phyloP scores from a whole-genome alignment of 345 rosid genomes.

The Murraya koenigii region DNA sequence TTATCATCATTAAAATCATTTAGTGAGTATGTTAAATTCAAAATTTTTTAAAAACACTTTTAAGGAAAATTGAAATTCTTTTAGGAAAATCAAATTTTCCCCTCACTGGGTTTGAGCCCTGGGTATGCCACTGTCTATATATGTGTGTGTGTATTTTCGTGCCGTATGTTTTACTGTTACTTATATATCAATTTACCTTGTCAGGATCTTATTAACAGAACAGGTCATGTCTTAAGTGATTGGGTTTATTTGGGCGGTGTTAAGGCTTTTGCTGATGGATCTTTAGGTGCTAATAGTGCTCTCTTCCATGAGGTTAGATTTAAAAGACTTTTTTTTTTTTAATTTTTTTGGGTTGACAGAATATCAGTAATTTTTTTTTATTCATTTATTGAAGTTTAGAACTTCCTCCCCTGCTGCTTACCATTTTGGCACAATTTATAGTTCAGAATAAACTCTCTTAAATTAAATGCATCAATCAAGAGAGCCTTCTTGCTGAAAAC shows the following conservation, averaged over 20 bases:
- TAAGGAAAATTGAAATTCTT: too few relatives aligned
- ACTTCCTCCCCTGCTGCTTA: neutral
- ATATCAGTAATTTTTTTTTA: neutral
- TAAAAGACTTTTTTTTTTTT: slow-evolving; percentile 1
- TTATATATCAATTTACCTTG: neutral
- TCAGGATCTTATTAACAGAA: slow-evolving; percentile 53
- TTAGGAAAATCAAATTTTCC: too few relatives aligned
- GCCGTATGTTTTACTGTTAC: neutral
- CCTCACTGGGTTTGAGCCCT: too few relatives aligned
- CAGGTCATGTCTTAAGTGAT: slow-evolving; percentile 53
- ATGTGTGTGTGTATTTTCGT: too few relatives aligned
- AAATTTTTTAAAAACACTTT: too few relatives aligned
- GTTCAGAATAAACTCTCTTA: neutral
- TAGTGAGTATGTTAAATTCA: too few relatives aligned
- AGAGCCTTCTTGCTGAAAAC: neutral
- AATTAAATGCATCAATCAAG: slow-evolving; percentile 2
- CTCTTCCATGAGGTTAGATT: slow-evolving; percentile 74
- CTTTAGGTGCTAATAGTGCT: slow-evolving; percentile 86
- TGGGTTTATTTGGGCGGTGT: slow-evolving; percentile 89
- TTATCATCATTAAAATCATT: too few relatives aligned
- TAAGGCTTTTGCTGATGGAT: slow-evolving; percentile 92
- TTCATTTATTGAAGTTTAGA: neutral
- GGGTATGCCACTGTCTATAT: too few relatives aligned
- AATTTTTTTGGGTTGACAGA: neutral
- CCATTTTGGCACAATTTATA: neutral